Percentiles rank a stretch among this genome's conserved stretches.
These are phyloP conservation scores for Sparassis latifolia DNA, from an alignment of 1,284 basidiomycete genomes.

Conservation along the genomic window DNA sequence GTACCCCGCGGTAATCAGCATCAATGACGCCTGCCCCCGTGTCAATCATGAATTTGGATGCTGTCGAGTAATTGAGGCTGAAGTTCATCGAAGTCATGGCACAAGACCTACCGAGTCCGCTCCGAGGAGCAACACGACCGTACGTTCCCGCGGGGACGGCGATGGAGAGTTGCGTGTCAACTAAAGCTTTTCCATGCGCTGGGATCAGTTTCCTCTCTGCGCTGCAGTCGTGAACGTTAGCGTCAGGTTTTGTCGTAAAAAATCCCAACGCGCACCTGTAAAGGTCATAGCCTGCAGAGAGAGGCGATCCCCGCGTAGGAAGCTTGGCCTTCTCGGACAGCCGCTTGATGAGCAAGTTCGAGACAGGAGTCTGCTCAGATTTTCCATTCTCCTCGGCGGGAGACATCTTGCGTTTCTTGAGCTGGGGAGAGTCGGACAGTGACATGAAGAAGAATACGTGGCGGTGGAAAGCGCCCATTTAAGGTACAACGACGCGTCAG, in stretches of 20 bases:
- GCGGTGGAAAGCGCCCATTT: slow-evolving; percentile 6
- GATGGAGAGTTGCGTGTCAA: slow-evolving; percentile 88
- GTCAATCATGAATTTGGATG: slow-evolving; percentile 95
- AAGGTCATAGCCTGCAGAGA: slow-evolving; percentile 92
- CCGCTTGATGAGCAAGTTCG: slow-evolving; percentile 78
- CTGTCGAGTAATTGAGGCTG: slow-evolving; percentile 33
- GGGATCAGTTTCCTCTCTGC: slow-evolving; percentile 77
- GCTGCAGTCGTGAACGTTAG: slow-evolving; percentile 30
- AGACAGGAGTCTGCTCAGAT: slow-evolving; percentile 29
- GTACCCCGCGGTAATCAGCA: slow-evolving; percentile 88
- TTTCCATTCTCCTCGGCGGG: slow-evolving; percentile 22
- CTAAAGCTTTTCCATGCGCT: slow-evolving; percentile 81
- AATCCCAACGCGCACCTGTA: slow-evolving; percentile 55
- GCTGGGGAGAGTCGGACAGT: slow-evolving; percentile 2
- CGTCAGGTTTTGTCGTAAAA: too few species aligned
- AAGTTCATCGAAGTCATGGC: neutral
- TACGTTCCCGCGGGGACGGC: slow-evolving; percentile 92
- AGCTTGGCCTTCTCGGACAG: slow-evolving; percentile 78
- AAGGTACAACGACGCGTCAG: slow-evolving; percentile 9
- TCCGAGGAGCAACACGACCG: slow-evolving; percentile 92
- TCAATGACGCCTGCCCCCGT: slow-evolving; percentile 97
- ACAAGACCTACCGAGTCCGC: slow-evolving; percentile 69
- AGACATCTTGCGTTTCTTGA: slow-evolving; percentile 57
- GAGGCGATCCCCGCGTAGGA: slow-evolving; percentile 82
- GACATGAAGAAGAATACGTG: slow-evolving; percentile 4